Conservation (phyloP, 2,329 filamentous ascomycete species). For the Calonectria honghensis region DNA sequence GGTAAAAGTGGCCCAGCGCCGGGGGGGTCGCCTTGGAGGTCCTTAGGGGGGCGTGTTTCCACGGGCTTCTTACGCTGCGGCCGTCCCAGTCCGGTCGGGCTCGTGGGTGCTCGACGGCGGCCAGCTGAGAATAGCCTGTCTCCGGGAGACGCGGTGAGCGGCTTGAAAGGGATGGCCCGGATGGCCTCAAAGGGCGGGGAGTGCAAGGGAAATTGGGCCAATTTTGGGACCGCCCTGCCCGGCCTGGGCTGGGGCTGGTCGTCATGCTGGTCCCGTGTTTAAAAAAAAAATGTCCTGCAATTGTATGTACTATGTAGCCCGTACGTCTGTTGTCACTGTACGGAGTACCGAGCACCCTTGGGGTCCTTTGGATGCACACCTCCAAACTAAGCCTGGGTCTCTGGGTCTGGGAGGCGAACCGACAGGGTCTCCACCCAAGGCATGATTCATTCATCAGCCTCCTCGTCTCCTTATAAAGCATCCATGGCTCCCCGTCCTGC, state of each 20-base stretch:
- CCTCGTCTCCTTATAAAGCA: slow-evolving; percentile 55
- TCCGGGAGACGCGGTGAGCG: slow-evolving; percentile 41
- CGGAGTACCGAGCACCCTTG: slow-evolving; percentile 20
- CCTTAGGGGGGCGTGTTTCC: slow-evolving; percentile 48
- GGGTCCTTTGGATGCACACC: slow-evolving; percentile 28
- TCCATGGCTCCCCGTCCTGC: slow-evolving; percentile 40
- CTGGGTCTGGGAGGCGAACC: slow-evolving; percentile 52
- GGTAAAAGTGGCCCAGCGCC: slow-evolving; percentile 55
- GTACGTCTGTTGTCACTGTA: slow-evolving; percentile 24
- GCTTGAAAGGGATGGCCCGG: slow-evolving; percentile 31
- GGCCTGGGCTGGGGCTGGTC: slow-evolving; percentile 34
- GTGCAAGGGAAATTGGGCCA: slow-evolving; percentile 41
- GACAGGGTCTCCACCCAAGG: slow-evolving; percentile 52
- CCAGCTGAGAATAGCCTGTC: slow-evolving; percentile 23
- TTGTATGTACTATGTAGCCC: slow-evolving; percentile 14
- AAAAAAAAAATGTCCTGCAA: slow-evolving; percentile 25
- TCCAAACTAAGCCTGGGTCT: slow-evolving; percentile 29
- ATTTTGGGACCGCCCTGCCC: slow-evolving; percentile 39
- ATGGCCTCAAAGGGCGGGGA: slow-evolving; percentile 31
- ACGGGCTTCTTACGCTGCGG: slow-evolving; percentile 45
- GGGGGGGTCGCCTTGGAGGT: slow-evolving; percentile 33
- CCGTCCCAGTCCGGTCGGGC: slow-evolving; percentile 25
- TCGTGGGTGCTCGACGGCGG: slow-evolving; percentile 32
- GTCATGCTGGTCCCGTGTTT: slow-evolving; percentile 38
- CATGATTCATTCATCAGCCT: slow-evolving; percentile 58